These are phyloP conservation scores for Spizellomyces punctatus DNA, from an alignment of 192 early-diverging fungal species.

Conservation along the genomic window DNA sequence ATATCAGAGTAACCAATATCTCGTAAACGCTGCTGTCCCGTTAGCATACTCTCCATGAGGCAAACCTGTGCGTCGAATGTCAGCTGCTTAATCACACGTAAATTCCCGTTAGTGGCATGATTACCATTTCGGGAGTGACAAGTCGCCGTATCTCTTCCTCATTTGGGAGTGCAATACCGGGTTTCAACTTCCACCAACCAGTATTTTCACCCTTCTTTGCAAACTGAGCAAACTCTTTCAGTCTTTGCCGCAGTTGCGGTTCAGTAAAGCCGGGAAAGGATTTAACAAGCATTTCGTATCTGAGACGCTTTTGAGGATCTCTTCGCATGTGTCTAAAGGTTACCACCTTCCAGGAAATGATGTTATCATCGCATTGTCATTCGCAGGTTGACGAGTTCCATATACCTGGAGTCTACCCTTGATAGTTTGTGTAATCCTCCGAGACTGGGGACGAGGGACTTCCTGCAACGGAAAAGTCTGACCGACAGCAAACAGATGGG, in stretches of 20 bases:
- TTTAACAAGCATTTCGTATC: constrained; percentile 76
- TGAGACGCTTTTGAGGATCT: constrained; percentile 73
- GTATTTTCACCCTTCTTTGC: constrained; percentile 82
- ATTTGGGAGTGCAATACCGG: constrained; percentile 63
- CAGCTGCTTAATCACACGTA: not conserved
- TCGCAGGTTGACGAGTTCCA: not conserved
- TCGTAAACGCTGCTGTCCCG: constrained; percentile 86
- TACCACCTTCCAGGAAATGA: constrained; percentile 37
- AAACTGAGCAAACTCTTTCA: constrained; percentile 97
- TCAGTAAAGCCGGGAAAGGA: constrained; percentile 87
- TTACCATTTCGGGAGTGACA: constrained; percentile 85
- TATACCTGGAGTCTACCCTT: constrained; percentile 84
- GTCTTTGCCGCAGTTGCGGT: constrained; percentile 81
- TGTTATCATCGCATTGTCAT: no score
- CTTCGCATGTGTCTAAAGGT: constrained; percentile 86
- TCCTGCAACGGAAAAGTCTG: constrained; percentile 94
- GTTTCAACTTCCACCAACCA: constrained; percentile 91
- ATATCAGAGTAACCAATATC: constrained; percentile 81
- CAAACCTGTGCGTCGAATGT: constrained; percentile 60
- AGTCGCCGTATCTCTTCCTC: constrained; percentile 92
- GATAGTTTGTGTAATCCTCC: constrained; percentile 85
- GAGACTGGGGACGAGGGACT: constrained; percentile 92
- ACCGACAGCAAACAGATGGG: constrained; percentile 81
- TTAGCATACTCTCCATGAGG: constrained; percentile 88
- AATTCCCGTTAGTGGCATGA: not conserved